phyloP scores from a whole-genome alignment of 345 rosid species.

The Brassica cretica region DNA sequence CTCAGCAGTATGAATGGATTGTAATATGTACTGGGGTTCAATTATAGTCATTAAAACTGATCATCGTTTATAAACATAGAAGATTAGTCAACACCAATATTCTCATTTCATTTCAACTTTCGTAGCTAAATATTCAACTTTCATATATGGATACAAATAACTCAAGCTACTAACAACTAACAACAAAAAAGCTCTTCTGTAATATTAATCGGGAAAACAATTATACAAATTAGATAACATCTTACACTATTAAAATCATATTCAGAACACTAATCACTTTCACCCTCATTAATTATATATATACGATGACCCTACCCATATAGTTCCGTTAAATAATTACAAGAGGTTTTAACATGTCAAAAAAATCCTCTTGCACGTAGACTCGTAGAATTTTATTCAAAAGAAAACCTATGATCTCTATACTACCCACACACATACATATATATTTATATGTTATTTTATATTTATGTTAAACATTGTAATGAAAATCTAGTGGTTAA shows the following conservation, averaged over 20 bases:
- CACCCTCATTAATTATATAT: background rate
- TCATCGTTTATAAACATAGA: background rate
- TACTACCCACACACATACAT: background rate
- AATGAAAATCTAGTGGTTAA: background rate
- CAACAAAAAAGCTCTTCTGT: background rate
- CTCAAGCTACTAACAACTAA: background rate
- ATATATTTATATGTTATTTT: background rate
- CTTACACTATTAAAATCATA: background rate
- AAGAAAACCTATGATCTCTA: background rate
- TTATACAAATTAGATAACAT: background rate
- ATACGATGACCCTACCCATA: constrained; percentile 7
- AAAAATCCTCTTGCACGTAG: constrained; percentile 6
- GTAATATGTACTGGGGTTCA: background rate
- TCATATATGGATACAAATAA: background rate
- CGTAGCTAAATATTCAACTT: background rate
- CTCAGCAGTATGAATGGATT: background rate
- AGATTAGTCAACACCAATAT: background rate
- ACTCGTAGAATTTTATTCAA: constrained; percentile 1
- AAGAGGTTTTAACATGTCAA: constrained; percentile 10
- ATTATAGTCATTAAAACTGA: background rate
- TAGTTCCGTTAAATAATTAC: background rate
- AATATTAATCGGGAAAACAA: background rate
- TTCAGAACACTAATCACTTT: constrained; percentile 13
- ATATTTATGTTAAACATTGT: background rate
- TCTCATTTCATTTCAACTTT: background rate